Conservation (phyloP, 495 filamentous ascomycete species). For the Penicillium herquei region DNA sequence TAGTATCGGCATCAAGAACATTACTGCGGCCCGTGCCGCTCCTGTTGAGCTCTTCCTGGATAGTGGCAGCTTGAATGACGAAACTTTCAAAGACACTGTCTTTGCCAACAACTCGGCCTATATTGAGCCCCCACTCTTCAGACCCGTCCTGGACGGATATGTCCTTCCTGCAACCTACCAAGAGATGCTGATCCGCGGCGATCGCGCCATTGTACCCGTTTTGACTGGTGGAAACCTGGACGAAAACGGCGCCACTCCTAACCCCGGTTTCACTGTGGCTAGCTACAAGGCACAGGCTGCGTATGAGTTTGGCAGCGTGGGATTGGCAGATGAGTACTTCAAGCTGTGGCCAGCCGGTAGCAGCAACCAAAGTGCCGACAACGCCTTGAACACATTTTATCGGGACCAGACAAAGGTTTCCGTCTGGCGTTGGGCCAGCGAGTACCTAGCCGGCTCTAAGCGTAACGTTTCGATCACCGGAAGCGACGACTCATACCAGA, state of each 20-base stretch:
- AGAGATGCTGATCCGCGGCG: neutral
- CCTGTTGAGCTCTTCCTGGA: neutral
- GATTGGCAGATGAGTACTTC: neutral
- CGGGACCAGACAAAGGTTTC: neutral
- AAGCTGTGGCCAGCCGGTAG: neutral
- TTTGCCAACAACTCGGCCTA: neutral
- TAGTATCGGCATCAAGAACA: neutral
- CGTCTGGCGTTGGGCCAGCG: neutral
- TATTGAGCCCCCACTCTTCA: neutral
- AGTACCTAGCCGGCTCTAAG: neutral
- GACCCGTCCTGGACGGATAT: neutral
- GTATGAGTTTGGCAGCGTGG: neutral
- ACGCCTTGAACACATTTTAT: neutral
- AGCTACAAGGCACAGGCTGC: neutral
- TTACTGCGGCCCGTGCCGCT: neutral
- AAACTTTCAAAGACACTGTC: neutral
- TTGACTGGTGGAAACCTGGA: neutral
- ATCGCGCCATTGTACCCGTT: neutral
- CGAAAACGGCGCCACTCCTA: neutral
- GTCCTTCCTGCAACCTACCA: neutral
- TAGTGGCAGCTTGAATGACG: neutral
- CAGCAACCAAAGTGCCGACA: neutral
- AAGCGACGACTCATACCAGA: neutral
- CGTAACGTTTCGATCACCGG: neutral
- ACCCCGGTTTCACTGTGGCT: neutral